Evolutionary conservation across 192 early-diverging fungal species (phyloP).

Genomic region (Gaertneriomyces sp.): DNA sequence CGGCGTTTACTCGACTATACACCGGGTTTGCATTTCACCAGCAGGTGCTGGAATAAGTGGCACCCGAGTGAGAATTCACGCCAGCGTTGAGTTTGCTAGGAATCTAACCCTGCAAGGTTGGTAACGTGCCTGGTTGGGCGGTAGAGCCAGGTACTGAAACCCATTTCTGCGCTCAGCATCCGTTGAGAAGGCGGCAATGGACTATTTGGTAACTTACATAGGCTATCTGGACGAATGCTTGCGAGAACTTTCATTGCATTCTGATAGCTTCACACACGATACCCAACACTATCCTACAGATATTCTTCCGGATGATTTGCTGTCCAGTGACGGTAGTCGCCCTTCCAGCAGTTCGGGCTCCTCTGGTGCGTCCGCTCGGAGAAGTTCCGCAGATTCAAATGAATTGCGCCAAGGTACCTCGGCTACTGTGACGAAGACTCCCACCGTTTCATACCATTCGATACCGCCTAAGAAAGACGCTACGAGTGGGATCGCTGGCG

Average conservation of each 20-base stretch:
- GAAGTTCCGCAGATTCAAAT: too few species aligned
- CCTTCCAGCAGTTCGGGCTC: too few species aligned
- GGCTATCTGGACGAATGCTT: conserved; percentile 16
- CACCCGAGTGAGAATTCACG: conserved; percentile 16
- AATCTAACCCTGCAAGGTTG: conserved; percentile 11
- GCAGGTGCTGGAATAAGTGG: conserved; percentile 14
- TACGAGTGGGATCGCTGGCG: too few species aligned
- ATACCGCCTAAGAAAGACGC: too few species aligned
- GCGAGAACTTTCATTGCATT: too few species aligned
- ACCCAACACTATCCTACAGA: not conserved
- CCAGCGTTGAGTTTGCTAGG: conserved; percentile 12
- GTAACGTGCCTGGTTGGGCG: too few species aligned
- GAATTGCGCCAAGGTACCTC: too few species aligned
- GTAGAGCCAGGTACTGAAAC: too few species aligned
- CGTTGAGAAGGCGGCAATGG: conserved; percentile 8
- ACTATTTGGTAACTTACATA: not conserved
- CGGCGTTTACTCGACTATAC: conserved; percentile 9
- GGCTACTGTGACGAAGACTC: too few species aligned
- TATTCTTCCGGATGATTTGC: conserved; percentile 2
- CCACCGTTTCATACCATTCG: too few species aligned
- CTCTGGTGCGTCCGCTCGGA: too few species aligned
- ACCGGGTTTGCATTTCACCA: conserved; percentile 22
- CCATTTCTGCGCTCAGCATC: conserved; percentile 1
- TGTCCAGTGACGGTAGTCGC: not conserved
- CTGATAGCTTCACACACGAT: too few species aligned